Evolutionary conservation across 495 filamentous ascomycete genomes (phyloP).

Genomic region (Amphirosellinia nigrospora): DNA sequence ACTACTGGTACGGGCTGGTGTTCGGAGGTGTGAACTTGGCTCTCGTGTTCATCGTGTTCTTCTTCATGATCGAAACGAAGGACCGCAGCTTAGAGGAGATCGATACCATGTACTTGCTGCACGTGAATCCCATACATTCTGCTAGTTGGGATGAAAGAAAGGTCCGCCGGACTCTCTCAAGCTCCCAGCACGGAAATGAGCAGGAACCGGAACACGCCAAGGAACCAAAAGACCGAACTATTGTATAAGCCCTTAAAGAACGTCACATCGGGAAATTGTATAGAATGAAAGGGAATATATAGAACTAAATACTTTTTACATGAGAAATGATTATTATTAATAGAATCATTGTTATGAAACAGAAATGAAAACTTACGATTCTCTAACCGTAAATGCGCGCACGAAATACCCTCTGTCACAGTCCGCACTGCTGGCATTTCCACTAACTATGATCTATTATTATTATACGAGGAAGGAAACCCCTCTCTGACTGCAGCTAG

Average conservation of each 20-base stretch:
- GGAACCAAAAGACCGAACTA: background rate
- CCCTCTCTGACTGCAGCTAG: too few species aligned
- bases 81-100: conserved; percentile 64
- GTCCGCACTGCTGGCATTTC: too few species aligned
- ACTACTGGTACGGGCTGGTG: conserved; percentile 83
- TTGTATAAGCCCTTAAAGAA: background rate
- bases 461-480: too few species aligned
- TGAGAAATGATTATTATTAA: background rate
- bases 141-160: conserved; percentile 52
- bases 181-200: conserved; percentile 16
- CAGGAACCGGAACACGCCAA: conserved; percentile 20
- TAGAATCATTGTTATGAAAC: too few species aligned
- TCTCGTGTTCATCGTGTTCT: conserved; percentile 77
- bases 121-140: conserved; percentile 73
- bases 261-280: background rate
- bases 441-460: too few species aligned
- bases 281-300: background rate
- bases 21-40: conserved; percentile 76
- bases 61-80: conserved; percentile 69
- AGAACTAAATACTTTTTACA: background rate
- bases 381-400: too few species aligned
- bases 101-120: conserved; percentile 82
- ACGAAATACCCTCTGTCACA: too few species aligned
- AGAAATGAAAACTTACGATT: too few species aligned
- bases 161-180: conserved; percentile 29